phyloP scores from a whole-genome alignment of 2,329 filamentous ascomycete genomes.

The Trichoderma cornu-damae region DNA sequence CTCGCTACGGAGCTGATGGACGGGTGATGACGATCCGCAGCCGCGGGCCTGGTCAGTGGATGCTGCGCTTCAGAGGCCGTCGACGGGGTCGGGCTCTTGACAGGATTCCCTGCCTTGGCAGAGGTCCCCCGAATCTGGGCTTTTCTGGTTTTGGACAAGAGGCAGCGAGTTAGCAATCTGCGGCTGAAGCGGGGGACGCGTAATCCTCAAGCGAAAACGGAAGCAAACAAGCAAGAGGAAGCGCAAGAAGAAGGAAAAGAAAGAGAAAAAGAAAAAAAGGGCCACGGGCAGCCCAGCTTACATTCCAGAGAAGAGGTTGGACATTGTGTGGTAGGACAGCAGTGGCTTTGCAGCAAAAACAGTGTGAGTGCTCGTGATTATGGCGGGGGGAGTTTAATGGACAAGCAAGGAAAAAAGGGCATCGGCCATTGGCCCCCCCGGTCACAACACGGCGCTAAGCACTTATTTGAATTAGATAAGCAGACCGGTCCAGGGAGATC shows the following conservation, averaged over 20 bases:
- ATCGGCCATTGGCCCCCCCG: conserved; percentile 8
- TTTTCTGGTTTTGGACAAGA: conserved; percentile 10
- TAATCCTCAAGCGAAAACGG: background rate
- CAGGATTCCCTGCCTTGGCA: conserved; percentile 16
- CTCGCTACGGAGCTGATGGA: conserved; percentile 44
- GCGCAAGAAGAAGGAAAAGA: background rate
- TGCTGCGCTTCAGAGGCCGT: background rate
- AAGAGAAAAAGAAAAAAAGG: background rate
- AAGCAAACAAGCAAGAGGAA: background rate
- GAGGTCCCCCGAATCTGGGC: conserved; percentile 17
- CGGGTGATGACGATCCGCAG: conserved; percentile 25
- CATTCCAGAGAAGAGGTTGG: conserved; percentile 58
- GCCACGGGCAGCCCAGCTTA: too few species aligned
- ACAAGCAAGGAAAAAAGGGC: conserved; percentile 3
- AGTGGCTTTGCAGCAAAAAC: conserved; percentile 8
- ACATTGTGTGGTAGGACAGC: conserved; percentile 38
- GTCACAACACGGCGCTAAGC: conserved; percentile 4
- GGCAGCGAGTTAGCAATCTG: conserved; percentile 10
- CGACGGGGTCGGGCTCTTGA: conserved; percentile 12
- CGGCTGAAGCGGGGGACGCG: background rate
- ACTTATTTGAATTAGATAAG: background rate
- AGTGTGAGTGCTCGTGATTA: conserved; percentile 15
- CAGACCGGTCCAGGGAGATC: background rate
- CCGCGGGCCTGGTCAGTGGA: conserved; percentile 29
- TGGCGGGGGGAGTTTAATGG: conserved; percentile 12